Evolutionary conservation across 2,329 filamentous ascomycete genomes (phyloP), one percentile per base, ranked within the genome.

Genomic region (Erysiphe pulchra): DNA sequence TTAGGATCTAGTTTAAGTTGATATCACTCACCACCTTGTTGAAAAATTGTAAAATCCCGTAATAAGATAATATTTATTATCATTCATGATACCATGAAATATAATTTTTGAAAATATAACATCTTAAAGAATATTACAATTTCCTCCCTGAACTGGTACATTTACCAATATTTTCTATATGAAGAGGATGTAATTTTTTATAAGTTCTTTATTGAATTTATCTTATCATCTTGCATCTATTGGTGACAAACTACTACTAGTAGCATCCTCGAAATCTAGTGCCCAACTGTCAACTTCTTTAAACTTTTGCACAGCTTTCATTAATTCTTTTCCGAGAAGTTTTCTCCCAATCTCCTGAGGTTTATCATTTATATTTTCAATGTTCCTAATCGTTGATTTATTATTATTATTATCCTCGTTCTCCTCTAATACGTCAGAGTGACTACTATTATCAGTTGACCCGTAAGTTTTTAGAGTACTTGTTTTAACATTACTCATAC

Each of bases 241-340:
- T 1, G 70, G 70, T 17, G 71, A 73, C 33, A 50, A 53, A 47
- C 67, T 69, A 49, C 65, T 66, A 57, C 70, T 66, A 18, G 66
- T 67, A 43, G 74, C 66, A 52, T 75, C 73, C 61, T 80, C 76
- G 58, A 71, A 80, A 44, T 74, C 72, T 49, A 80, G 60, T 60
- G 76, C 66, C 74, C 75, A 80, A 59, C 68, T 64, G 57, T 80
- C 76, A 37, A 80, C 76, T 59, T 80, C 75, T 57, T 70, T 66
- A 53, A 80, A 80, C 59, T 79, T 79, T 56, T 63, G 67, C 10
- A 65, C 65, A 37, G 73, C 71, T 44, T 66, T 63, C 59, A 70
- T 71, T 49, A 80, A 61, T 62, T 59, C 56, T 43, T 54, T 54
- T 7, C 67, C 62, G 42, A 67, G 56, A 1, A 28, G 24, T 7